These are phyloP conservation scores for Aspergillus brasiliensis DNA, from an alignment of 2,329 filamentous ascomycete species.

Conservation along the genomic window DNA sequence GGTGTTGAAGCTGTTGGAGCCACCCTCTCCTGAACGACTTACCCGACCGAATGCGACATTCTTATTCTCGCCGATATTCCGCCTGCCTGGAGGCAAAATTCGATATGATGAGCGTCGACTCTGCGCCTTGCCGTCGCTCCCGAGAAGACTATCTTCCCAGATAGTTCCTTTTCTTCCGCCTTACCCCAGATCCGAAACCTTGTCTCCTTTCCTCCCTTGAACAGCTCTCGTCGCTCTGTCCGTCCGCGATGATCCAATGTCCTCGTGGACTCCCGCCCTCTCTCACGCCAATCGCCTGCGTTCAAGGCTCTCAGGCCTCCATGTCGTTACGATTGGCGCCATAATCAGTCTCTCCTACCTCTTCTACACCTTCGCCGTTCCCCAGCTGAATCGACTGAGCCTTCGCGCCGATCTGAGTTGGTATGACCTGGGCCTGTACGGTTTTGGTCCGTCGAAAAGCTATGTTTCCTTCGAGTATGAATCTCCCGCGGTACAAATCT, in stretches of 20 bases:
- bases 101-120: background rate
- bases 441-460: slow-evolving; percentile 31
- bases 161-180: background rate
- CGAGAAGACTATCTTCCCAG: background rate
- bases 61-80: background rate
- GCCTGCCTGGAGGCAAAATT: background rate
- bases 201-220: background rate
- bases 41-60: background rate
- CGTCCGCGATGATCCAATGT: slow-evolving; percentile 20
- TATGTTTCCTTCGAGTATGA: slow-evolving; percentile 34
- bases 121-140: background rate
- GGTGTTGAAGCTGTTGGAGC: background rate
- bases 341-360: slow-evolving; percentile 20
- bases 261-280: slow-evolving; percentile 16
- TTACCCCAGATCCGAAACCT: background rate
- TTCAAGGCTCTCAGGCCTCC: slow-evolving; percentile 10
- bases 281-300: slow-evolving; percentile 10
- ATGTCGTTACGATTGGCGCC: slow-evolving; percentile 8
- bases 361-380: slow-evolving; percentile 20
- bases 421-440: slow-evolving; percentile 35
- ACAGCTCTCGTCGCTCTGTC: background rate
- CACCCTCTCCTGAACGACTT: background rate
- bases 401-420: slow-evolving; percentile 22
- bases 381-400: slow-evolving; percentile 21
- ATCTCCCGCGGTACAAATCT: slow-evolving; percentile 30